A percentile compares a stretch with the other conserved stretches of the same genome.
phyloP scores from a whole-genome alignment of 1,284 basidiomycete genomes.

The Dichomitus squalens region DNA sequence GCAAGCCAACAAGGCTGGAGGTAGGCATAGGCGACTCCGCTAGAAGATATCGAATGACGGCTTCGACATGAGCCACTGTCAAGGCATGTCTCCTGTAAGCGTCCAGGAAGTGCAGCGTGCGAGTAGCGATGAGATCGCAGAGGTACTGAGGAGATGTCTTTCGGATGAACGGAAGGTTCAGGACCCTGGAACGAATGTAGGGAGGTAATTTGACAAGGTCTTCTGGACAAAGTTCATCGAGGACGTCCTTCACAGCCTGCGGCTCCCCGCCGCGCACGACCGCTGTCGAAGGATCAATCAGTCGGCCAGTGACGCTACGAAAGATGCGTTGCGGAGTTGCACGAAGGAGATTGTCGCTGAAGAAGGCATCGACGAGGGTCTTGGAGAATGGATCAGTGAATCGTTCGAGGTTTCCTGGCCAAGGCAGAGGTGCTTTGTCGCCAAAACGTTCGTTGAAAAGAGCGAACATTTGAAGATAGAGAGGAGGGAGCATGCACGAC shows the following conservation, averaged over 20 bases:
- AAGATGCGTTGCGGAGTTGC: slow-evolving; percentile 3
- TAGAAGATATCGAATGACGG: not conserved
- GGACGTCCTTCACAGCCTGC: not conserved
- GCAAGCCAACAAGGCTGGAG: slow-evolving; percentile 26
- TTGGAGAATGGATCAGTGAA: slow-evolving; percentile 19
- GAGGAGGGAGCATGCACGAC: slow-evolving; percentile 33
- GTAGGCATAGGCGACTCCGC: not conserved
- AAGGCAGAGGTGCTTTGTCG: slow-evolving; percentile 18
- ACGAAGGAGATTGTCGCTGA: slow-evolving; percentile 5
- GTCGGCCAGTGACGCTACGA: slow-evolving; percentile 20
- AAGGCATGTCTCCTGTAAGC: not conserved
- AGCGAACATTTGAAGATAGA: slow-evolving; percentile 42
- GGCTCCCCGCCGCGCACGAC: slow-evolving; percentile 8
- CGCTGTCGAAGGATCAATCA: slow-evolving; percentile 10
- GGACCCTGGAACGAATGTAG: not conserved
- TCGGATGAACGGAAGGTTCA: not conserved
- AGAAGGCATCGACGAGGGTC: slow-evolving; percentile 32
- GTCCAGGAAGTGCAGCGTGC: not conserved
- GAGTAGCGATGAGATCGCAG: not conserved
- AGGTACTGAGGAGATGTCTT: not conserved
- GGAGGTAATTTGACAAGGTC: slow-evolving; percentile 6
- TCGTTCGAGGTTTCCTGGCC: not conserved
- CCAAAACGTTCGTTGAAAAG: slow-evolving; percentile 24
- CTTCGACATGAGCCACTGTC: not conserved
- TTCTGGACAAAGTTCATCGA: not conserved